Base-by-base conservation (phyloP, 306 rosid genomes). In the Arachis hypogaea region DNA sequence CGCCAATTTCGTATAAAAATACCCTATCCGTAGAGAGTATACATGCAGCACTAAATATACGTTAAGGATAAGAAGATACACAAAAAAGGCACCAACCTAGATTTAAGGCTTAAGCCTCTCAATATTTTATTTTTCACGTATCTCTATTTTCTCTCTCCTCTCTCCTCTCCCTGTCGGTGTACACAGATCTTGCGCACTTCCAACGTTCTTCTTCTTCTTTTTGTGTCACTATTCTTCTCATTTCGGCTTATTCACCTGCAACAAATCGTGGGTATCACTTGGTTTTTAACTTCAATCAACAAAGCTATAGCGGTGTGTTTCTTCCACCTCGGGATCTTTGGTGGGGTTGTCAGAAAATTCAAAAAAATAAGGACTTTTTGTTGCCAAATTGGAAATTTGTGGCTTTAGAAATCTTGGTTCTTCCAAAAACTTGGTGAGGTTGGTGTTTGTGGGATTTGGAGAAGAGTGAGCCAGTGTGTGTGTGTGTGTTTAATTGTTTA, bases 151-250 rank as follows among this genome's bases (percentile, higher is more conserved):
- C 42, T n/a, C 40, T 54, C 45, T 66, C 50, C 50, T 71, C 62
- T 78, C 16, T 11, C 30, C 36, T 41, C 77, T 60, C 63, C 43
- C 78, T 91, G 97, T 91, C 95, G 97, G 97, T 89, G 95, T 70
- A 22, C 84, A 69, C 85, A 84, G 95, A 88, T 91, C 97, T 88
- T 77, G 85, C 69, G 72, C 75, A 74, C 69, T 67, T 2, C 43
- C 44, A 79, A 79, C 86, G 71, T 62, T 45, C 78, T 81, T 66
- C 73, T 51, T 52, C 58, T 52, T 50, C 56, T 11, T 50, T 12
- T 12, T 50, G 65, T 38, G 46, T 72, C 36, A 50, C 77, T 63
- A 58, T 46, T 72, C 40, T 16, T 78, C 75, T 30, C 14, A 12
- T 14, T 82, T 75, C 67, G 55, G 65, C 38, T 77, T 42, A 45